Conservation (phyloP, 1,139 yeast species). For the Geotrichum histeridarum region DNA sequence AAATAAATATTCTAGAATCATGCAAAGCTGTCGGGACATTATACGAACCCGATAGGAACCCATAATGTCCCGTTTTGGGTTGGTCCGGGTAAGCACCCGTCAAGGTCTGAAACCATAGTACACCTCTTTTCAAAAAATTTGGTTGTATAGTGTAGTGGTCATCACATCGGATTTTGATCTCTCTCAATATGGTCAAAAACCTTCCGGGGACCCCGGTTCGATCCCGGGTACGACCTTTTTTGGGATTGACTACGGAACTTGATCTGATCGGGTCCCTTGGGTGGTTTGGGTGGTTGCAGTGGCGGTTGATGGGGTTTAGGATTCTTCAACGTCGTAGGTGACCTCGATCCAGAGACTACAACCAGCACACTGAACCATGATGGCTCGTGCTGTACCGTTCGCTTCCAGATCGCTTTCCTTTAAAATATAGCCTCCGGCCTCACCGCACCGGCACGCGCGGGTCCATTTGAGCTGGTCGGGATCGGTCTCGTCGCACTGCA, state of each 20-base stretch:
- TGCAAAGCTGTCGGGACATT: too few species aligned
- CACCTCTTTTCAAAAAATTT: not conserved
- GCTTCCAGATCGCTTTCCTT: slow-evolving; percentile 56
- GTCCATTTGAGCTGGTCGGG: slow-evolving; percentile 41
- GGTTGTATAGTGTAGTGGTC: slow-evolving; percentile 36
- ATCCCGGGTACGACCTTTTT: slow-evolving; percentile 36
- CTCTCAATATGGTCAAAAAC: too few species aligned
- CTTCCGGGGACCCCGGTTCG: slow-evolving; percentile 37
- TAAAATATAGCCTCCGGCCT: slow-evolving; percentile 50
- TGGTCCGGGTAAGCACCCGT: too few species aligned
- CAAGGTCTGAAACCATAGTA: too few species aligned
- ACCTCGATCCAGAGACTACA: slow-evolving; percentile 85
- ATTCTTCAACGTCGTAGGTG: slow-evolving; percentile 46
- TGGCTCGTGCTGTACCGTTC: slow-evolving; percentile 52
- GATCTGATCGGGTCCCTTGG: not conserved
- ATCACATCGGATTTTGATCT: slow-evolving; percentile 32
- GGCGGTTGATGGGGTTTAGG: not conserved
- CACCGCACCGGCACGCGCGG: slow-evolving; percentile 64
- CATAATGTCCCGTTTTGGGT: too few species aligned
- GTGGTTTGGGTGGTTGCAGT: not conserved
- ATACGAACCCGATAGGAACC: too few species aligned
- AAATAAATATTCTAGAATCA: too few species aligned
- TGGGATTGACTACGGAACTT: not conserved
- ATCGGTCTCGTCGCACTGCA: slow-evolving; percentile 31
- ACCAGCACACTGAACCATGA: slow-evolving; percentile 69